phyloP scores from a whole-genome alignment of 768 basidiomycete species.

The Roridomyces roridus region DNA sequence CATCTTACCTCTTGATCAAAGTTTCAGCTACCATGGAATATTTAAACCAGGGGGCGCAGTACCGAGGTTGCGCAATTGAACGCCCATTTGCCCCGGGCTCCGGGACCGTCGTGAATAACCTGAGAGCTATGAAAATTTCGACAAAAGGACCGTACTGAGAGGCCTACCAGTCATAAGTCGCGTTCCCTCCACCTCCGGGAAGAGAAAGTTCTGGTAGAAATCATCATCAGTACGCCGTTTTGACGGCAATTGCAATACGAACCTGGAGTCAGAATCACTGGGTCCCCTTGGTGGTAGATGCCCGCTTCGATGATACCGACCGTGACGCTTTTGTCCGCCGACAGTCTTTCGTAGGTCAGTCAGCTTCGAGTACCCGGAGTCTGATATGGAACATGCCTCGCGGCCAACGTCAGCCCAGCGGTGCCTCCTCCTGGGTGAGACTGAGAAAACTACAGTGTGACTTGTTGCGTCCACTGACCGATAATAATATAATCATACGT shows the following conservation, averaged over 20 bases:
- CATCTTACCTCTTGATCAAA: conserved; percentile 1
- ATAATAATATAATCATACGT: too few relatives aligned
- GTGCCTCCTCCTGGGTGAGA: too few relatives aligned
- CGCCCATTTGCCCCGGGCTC: not conserved
- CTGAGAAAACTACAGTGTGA: too few relatives aligned
- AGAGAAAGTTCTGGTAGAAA: not conserved
- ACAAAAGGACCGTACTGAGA: not conserved
- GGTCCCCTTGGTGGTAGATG: not conserved
- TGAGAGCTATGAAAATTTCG: not conserved
- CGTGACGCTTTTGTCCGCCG: not conserved
- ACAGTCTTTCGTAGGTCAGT: conserved; percentile 14
- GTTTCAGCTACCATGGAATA: not conserved
- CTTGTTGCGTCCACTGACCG: too few relatives aligned
- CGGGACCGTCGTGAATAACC: not conserved
- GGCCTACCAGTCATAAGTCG: not conserved
- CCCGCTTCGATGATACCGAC: conserved; percentile 4
- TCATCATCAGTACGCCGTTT: too few relatives aligned
- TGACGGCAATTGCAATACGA: too few relatives aligned
- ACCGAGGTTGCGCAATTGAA: not conserved
- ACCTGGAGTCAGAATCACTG: not conserved
- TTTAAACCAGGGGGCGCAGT: too few relatives aligned
- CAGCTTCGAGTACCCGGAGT: not conserved
- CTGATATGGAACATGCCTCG: not conserved
- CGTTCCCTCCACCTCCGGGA: not conserved
- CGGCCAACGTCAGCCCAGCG: too few relatives aligned